phyloP scores from a whole-genome alignment of 164 flowering plant species.

The Magnolia changhungtana region DNA sequence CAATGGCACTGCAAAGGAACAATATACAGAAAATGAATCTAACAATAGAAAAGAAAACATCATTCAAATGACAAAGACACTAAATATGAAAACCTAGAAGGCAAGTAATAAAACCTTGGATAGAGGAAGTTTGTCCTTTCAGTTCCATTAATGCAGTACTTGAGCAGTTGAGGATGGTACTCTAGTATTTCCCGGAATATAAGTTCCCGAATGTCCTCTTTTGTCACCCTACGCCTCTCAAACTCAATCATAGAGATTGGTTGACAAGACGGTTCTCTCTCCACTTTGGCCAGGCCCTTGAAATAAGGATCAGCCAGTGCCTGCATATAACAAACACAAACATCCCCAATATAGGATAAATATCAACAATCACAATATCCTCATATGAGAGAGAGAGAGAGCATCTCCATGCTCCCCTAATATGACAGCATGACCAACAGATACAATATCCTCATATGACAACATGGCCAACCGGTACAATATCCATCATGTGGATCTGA shows the following conservation, averaged over 20 bases:
- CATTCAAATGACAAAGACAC: not conserved
- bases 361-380: not conserved
- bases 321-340: constrained; percentile 27
- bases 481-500: too few species aligned
- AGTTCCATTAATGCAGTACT: constrained; percentile 73
- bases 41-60: not conserved
- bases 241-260: constrained; percentile 86
- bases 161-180: constrained; percentile 84
- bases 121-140: constrained; percentile 85
- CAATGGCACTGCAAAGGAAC: constrained; percentile 62
- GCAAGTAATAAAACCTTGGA: constrained; percentile 58
- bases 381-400: too few species aligned
- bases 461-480: too few species aligned
- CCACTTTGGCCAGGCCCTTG: constrained; percentile 73
- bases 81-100: not conserved
- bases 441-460: too few species aligned
- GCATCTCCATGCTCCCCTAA: not conserved
- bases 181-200: constrained; percentile 84
- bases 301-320: constrained; percentile 92
- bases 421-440: too few species aligned
- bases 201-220: constrained; percentile 81
- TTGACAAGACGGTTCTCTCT: constrained; percentile 87
- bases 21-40: constrained; percentile 4
- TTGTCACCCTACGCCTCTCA: constrained; percentile 81
- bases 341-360: not conserved